Evolutionary conservation across 371 early-diverging fungal species (phyloP), one percentile per base, ranked within the genome.

Genomic region (Rhizopus sp.): DNA sequence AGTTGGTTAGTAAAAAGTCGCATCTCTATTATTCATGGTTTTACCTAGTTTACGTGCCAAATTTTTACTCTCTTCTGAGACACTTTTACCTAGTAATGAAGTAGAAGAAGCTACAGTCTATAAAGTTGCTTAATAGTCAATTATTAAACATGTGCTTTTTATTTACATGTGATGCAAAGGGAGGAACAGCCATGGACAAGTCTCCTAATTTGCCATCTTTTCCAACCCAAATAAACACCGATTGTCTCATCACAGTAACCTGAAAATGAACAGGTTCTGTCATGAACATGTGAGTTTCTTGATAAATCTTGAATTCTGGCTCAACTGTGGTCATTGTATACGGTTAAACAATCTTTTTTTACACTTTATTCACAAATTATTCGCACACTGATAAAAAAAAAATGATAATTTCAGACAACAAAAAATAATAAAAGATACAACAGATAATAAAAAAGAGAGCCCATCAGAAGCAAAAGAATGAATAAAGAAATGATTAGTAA

Each of bases 31-130:
- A 41, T 4, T 17, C 17, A 8, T 2, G 16, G 1, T 15, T 12
- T 71, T 76, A 71, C 80, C 80, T 60, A 79, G 47, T 41, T 73
- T 63, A 42, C 77, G 64, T 9, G 72, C 64, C 37, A 79, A 51
- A 38, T 76, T 74, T 42, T 63, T 59, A 32, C 80, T 69, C 12
- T 59, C 62, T 42, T 79, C 80, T 29, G 69, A 53, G 1, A 76
- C 70, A 39, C 76, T 76, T 50, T 67, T 73, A 16, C 78, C 75
- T 4, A 85, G 49, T 1, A 85, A 64, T 1, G 75, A 70, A 0
- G 81, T 79, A 13, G 77, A 62, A 5, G 85, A 63, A 0, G 79
- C 76, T 4, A 62, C 60, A 0, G 39, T 47, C 70, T 78, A 50
- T 37, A 30, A 37, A 5, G 23, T 2, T 23, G 8, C 16, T 17